phyloP scores from a whole-genome alignment of 139 green algal genomes.

The Picochlorum costavermella region DNA sequence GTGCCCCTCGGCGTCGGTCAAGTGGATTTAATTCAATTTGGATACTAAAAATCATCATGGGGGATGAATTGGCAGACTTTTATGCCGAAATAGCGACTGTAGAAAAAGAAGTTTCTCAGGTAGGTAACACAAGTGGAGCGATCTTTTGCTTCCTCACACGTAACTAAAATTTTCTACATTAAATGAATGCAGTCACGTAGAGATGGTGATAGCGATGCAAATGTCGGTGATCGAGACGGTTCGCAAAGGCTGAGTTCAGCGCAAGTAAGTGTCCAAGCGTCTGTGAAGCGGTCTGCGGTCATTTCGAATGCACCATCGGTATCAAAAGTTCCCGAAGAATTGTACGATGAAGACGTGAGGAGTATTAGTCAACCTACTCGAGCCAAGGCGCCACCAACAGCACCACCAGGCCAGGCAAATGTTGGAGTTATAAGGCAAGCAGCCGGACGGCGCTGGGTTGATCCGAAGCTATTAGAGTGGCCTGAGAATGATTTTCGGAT shows the following conservation, averaged over 20 bases:
- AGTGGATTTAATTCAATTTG: too few relatives aligned
- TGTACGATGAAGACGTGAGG: background rate
- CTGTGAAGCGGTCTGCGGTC: background rate
- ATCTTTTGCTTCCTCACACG: too few relatives aligned
- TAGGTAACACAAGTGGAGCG: background rate
- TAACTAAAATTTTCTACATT: too few relatives aligned
- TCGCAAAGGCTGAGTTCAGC: background rate
- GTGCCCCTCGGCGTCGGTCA: too few relatives aligned
- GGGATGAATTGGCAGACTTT: constrained; percentile 27
- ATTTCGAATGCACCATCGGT: background rate
- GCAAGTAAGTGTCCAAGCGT: background rate
- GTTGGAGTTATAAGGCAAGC: constrained; percentile 35
- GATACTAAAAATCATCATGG: background rate
- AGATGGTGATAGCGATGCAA: too few relatives aligned
- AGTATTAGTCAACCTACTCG: background rate
- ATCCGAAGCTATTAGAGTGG: constrained; percentile 77
- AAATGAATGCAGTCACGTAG: too few relatives aligned
- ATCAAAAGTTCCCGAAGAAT: background rate
- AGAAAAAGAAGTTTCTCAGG: constrained; percentile 5
- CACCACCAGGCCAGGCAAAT: constrained; percentile 11
- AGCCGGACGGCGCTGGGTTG: constrained; percentile 61
- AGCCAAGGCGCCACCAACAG: background rate
- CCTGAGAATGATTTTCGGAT: constrained; percentile 89
- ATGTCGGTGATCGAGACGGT: too few relatives aligned
- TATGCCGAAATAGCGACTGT: constrained; percentile 23